Evolutionary conservation across 768 basidiomycete species (phyloP), one percentile per base, ranked within the genome.

Genomic region (Sutorius australiensis): DNA sequence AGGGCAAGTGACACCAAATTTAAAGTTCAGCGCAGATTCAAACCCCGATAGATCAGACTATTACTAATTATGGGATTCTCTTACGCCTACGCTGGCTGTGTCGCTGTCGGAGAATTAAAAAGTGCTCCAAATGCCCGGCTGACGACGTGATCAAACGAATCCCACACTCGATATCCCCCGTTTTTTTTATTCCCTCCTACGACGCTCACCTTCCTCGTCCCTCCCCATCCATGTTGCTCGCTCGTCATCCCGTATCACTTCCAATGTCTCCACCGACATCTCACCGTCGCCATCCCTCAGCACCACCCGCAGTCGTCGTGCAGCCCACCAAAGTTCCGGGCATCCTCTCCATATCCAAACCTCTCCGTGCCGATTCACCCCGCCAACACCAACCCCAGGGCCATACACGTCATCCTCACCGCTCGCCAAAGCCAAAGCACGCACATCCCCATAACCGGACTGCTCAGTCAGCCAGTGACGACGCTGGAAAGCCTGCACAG

Each of bases 321-420:
- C 85, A 87, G 66, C 82, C 88, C 3, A 87, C 88, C 12, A 78
- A 78, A 50, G 87, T 81, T 0, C 88, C 87, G 0, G 88, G 88
- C 64, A 77, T 90, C 9, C 78, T 90, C 47, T 79, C 83, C 44
- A 76, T 90, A 46, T 81, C 85, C 49, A 86, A 83, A 75, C 83
- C 82, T 12, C 48, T 39, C 41, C 70, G 71, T 33, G 63, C 67
- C 44, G 63, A 67, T 6, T 56, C 66, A 0, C 71, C 69, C 7
- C 71, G 72, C 41, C 70, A 68, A 27, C 72, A 73, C 47, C 73
- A 67, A 0, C 65, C 69, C 27, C 73, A 72, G 50, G 60, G 64
- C 30, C 70, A 71, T 33, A 55, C 71, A 21, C 68, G 73, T 12
- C 61, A 70, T 28, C 63, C 69, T 24, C 69, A 69, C 42, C 62